Evolutionary conservation across 2,329 filamentous ascomycete genomes (phyloP), one percentile per base, ranked within the genome.

Genomic region (Acephala macrosclerotiorum): DNA sequence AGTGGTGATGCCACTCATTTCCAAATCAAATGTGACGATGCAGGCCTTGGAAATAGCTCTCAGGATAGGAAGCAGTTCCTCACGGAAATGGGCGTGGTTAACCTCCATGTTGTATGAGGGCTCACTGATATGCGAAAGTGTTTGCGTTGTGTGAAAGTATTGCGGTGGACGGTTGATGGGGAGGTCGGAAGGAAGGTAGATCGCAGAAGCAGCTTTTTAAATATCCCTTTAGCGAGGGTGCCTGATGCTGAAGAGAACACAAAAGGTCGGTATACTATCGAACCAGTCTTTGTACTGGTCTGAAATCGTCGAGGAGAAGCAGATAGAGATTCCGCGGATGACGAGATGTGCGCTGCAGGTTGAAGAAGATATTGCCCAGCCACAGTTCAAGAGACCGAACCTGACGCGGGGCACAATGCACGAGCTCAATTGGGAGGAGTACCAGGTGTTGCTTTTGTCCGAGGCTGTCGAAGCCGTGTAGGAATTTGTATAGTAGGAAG

Each of bases 1-100:
- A 26, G 81, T 81, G 14, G 76, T 76, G 2, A 91, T 88, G 1
- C 89, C 89, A 16, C 88, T 90, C 55, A 91, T 84, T 75, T 91
- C 89, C 14, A 91, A 80, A 73, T 91, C 89, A 65, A 91, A 80
- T 2, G 88, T 81, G 14, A 91, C 84, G 71, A 90, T 91, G 66
- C 83, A 81, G 38, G 87, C 84, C 63, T 84, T 80, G 29, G 85
- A 82, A 63, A 91, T 83, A 64, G 85, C 80, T 66, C 83, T 80
- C 22, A 91, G 77, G 40, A 91, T 83, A 45, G 81, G 80, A 2
- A 88, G 80, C 7, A 90, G 78, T 33, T 83, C 77, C 35, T 79
- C 75, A 11, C 73, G 87, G 88, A 57, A 82, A 80, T 65, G 74
- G 71, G 25, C 77, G 77, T 66, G 64, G 69, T 84, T 81, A 70